These are phyloP conservation scores for Heliosperma pusillum DNA, from an alignment of 148 eudicot genomes.

Conservation along the genomic window DNA sequence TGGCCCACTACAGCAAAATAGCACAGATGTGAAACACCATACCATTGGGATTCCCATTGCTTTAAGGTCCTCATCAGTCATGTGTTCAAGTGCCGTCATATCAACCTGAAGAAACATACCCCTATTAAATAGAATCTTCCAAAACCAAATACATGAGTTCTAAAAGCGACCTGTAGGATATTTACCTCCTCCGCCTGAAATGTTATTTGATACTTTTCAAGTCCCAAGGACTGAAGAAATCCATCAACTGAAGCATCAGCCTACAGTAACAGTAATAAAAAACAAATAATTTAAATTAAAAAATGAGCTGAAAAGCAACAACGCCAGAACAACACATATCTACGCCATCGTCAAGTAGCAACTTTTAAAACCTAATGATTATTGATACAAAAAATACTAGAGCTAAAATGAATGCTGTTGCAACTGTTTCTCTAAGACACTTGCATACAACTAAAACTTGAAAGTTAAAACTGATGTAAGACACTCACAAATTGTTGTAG, in stretches of 20 bases:
- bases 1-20: neutral
- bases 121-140: neutral
- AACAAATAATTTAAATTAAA: constrained; percentile 4
- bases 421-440: neutral
- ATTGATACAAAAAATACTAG: neutral
- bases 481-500: neutral
- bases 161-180: neutral
- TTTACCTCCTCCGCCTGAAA: constrained; percentile 86
- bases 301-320: neutral
- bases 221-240: constrained; percentile 71
- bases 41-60: constrained; percentile 97
- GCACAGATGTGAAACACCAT: constrained; percentile 12
- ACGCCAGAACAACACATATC: neutral
- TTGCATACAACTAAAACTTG: neutral
- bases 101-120: constrained; percentile 59
- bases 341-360: neutral
- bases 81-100: constrained; percentile 84
- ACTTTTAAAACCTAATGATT: neutral
- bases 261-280: constrained; percentile 35
- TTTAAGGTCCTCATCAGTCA: constrained; percentile 85
- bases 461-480: neutral
- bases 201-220: constrained; percentile 69
- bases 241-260: constrained; percentile 67
- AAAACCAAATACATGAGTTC: neutral
- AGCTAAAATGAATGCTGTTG: neutral